Conservation (phyloP, 2,329 filamentous ascomycete genomes). For the Aspergillus tanneri region DNA sequence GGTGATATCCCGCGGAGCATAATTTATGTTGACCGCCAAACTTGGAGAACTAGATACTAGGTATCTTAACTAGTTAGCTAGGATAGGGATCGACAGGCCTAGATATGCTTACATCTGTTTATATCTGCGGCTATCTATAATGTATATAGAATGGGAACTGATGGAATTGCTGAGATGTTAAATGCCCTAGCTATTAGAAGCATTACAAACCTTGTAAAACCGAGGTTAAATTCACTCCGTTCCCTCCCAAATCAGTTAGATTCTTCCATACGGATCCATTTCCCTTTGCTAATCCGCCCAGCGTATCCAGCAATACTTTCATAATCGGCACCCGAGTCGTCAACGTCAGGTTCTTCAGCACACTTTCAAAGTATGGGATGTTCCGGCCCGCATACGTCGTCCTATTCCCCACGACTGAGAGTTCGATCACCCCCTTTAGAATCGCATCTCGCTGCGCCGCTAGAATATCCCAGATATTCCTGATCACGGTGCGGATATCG, state of each 20-base stretch:
- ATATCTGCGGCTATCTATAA: too few relatives aligned
- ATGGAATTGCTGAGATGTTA: background rate
- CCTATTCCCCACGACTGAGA: constrained; percentile 45
- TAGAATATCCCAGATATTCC: constrained; percentile 46
- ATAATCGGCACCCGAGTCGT: constrained; percentile 40
- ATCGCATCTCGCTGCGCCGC: constrained; percentile 40
- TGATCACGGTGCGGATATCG: constrained; percentile 39
- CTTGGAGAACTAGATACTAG: too few relatives aligned
- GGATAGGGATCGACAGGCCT: too few relatives aligned
- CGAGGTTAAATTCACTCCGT: background rate
- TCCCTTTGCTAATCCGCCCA: constrained; percentile 5
- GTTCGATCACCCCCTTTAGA: constrained; percentile 41
- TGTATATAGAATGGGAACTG: too few relatives aligned
- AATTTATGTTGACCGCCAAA: too few relatives aligned
- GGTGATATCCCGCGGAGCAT: too few relatives aligned
- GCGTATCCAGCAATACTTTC: constrained; percentile 36
- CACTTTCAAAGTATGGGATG: constrained; percentile 47
- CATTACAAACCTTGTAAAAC: background rate
- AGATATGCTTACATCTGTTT: too few relatives aligned
- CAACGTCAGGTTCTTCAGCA: constrained; percentile 44
- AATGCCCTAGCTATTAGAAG: background rate
- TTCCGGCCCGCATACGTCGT: constrained; percentile 46
- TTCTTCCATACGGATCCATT: background rate
- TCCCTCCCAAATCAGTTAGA: background rate
- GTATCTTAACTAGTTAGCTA: too few relatives aligned